Conservation (phyloP, 1,139 yeast species). For the Hansenula sp. region DNA sequence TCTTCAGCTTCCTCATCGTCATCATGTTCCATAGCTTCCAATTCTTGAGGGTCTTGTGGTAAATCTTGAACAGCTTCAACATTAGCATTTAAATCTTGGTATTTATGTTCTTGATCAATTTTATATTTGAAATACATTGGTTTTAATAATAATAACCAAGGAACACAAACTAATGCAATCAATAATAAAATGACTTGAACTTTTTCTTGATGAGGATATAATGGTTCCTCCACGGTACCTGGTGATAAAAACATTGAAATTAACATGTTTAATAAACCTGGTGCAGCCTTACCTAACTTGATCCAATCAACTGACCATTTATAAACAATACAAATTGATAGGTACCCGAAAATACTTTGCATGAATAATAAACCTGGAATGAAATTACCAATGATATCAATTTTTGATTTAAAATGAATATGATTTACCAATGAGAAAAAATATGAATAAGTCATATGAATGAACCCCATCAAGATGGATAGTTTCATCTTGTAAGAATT, state of each 20-base stretch:
- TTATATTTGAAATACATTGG: slow-evolving; percentile 68
- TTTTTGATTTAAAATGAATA: slow-evolving; percentile 63
- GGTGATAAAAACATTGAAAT: slow-evolving; percentile 96
- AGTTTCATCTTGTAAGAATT: slow-evolving; percentile 96
- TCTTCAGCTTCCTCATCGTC: slow-evolving; percentile 47
- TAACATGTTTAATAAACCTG: slow-evolving; percentile 90
- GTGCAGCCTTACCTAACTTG: slow-evolving; percentile 70
- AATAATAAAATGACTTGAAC: slow-evolving; percentile 73
- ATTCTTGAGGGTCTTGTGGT: slow-evolving; percentile 15
- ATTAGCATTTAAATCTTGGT: slow-evolving; percentile 21
- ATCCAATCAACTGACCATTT: slow-evolving; percentile 97
- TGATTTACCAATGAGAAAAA: slow-evolving; percentile 82
- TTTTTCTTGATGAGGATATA: slow-evolving; percentile 79
- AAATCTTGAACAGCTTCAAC: slow-evolving; percentile 24
- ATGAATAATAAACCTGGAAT: slow-evolving; percentile 91
- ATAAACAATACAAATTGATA: slow-evolving; percentile 78
- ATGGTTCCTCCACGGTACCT: slow-evolving; percentile 76
- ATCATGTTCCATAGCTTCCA: slow-evolving; percentile 12
- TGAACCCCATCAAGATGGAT: slow-evolving; percentile 90
- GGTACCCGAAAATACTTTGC: slow-evolving; percentile 95
- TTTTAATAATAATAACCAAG: slow-evolving; percentile 86
- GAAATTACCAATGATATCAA: slow-evolving; percentile 90
- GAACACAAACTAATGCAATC: slow-evolving; percentile 85
- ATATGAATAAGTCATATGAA: slow-evolving; percentile 91
- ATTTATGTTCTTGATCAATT: slow-evolving; percentile 26